These are phyloP conservation scores for Aspergillus avenaceus DNA, from an alignment of 495 filamentous ascomycete species.

Conservation along the genomic window DNA sequence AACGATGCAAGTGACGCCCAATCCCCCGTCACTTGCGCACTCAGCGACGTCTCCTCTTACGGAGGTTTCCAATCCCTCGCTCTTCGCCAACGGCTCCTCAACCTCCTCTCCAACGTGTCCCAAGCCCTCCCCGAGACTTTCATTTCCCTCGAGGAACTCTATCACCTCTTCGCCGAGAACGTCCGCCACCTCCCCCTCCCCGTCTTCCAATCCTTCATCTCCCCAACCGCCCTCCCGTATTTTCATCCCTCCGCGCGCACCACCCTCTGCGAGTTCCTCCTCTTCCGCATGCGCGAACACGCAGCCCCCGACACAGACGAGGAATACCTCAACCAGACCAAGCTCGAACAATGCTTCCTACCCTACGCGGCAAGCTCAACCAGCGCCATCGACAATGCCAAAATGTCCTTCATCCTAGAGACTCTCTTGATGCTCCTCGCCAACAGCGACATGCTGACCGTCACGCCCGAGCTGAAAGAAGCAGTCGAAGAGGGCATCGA, in stretches of 20 bases:
- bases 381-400: slow-evolving; percentile 68
- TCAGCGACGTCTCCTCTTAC: slow-evolving; percentile 28
- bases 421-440: slow-evolving; percentile 60
- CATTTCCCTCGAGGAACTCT: slow-evolving; percentile 53
- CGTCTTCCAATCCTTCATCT: slow-evolving; percentile 69
- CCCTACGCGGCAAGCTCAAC: slow-evolving; percentile 65
- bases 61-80: slow-evolving; percentile 55
- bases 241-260: slow-evolving; percentile 46
- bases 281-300: slow-evolving; percentile 58
- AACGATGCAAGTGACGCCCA: background rate
- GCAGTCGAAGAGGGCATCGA: slow-evolving; percentile 61
- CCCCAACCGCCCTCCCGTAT: slow-evolving; percentile 45
- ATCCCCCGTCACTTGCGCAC: background rate
- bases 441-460: slow-evolving; percentile 29
- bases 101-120: slow-evolving; percentile 48
- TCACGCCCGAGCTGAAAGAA: slow-evolving; percentile 41
- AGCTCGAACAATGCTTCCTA: slow-evolving; percentile 65
- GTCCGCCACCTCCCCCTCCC: slow-evolving; percentile 63
- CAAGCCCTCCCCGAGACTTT: slow-evolving; percentile 38
- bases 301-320: slow-evolving; percentile 47
- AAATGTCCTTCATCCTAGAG: slow-evolving; percentile 75
- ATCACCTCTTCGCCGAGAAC: slow-evolving; percentile 61
- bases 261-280: slow-evolving; percentile 60
- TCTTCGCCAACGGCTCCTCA: slow-evolving; percentile 62
- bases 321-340: slow-evolving; percentile 48